These are phyloP conservation scores for Fusarium buharicum DNA, from an alignment of 2,329 filamentous ascomycete genomes.

Conservation along the genomic window DNA sequence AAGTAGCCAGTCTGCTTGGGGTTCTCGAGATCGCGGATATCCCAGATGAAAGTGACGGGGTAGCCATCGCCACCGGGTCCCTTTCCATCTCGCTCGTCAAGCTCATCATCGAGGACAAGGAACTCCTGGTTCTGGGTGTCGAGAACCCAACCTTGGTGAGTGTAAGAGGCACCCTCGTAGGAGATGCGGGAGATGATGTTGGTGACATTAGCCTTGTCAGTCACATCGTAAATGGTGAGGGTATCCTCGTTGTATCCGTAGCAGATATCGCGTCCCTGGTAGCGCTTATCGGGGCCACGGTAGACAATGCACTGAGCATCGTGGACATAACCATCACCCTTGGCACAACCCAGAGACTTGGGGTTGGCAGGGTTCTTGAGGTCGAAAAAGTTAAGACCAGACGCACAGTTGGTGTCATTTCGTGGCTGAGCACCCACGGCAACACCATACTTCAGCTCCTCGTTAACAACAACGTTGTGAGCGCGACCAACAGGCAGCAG, in stretches of 20 bases:
- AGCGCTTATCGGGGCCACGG: conserved; percentile 60
- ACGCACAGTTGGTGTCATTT: conserved; percentile 53
- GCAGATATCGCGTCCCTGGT: conserved; percentile 63
- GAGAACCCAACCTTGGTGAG: conserved; percentile 67
- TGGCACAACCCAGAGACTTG: conserved; percentile 62
- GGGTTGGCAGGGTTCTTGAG: conserved; percentile 65
- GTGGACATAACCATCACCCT: conserved; percentile 67
- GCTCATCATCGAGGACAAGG: conserved; percentile 64
- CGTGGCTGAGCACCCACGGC: conserved; percentile 57
- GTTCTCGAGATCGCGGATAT: conserved; percentile 56
- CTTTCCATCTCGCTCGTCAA: conserved; percentile 58
- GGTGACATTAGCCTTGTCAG: conserved; percentile 56
- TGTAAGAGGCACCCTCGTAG: conserved; percentile 67
- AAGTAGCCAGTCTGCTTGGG: conserved; percentile 58
- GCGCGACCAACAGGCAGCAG: conserved; percentile 53
- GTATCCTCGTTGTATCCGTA: conserved; percentile 66
- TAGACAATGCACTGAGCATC: conserved; percentile 69
- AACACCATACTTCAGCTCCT: conserved; percentile 60
- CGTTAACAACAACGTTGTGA: conserved; percentile 63
- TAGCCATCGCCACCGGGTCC: conserved; percentile 55
- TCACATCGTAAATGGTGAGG: conserved; percentile 65
- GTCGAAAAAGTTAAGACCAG: conserved; percentile 68
- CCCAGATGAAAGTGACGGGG: conserved; percentile 63
- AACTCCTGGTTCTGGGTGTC: conserved; percentile 57
- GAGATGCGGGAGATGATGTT: conserved; percentile 63